phyloP scores from a whole-genome alignment of 805 yeast genomes.

The Nakazawaea wickerhamii region DNA sequence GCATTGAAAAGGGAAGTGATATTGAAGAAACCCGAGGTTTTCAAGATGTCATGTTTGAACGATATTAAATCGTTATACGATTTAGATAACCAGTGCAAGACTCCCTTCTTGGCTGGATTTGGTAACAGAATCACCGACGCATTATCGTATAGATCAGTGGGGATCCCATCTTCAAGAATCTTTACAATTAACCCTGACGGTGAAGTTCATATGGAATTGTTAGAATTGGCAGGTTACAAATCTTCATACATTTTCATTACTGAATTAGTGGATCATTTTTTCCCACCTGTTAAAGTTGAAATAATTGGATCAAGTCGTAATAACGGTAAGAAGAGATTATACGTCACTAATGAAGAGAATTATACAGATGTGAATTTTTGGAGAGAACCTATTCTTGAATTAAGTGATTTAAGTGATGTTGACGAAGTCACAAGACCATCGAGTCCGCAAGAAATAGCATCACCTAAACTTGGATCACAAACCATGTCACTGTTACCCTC shows the following conservation, averaged over 20 bases:
- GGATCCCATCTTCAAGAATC: conserved; percentile 88
- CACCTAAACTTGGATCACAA: conserved; percentile 12
- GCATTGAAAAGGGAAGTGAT: conserved; percentile 90
- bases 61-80: conserved; percentile 76
- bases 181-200: conserved; percentile 96
- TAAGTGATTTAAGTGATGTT: conserved; percentile 54
- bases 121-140: conserved; percentile 98
- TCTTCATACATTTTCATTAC: conserved; percentile 85
- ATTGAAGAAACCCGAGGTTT: conserved; percentile 93
- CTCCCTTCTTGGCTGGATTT: conserved; percentile 96
- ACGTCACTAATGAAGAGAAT: conserved; percentile 43
- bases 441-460: conserved; percentile 1
- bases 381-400: conserved; percentile 72
- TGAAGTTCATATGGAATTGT: conserved; percentile 93
- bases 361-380: conserved; percentile 88
- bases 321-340: conserved; percentile 7
- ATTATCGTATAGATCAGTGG: conserved; percentile 85
- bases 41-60: conserved; percentile 92
- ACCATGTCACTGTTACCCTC: conserved; percentile 10
- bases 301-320: conserved; percentile 18
- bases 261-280: conserved; percentile 93
- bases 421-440: conserved; percentile 26
- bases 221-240: conserved; percentile 89
- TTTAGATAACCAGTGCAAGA: conserved; percentile 25
- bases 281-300: conserved; percentile 66